These are phyloP conservation scores for Fraxinus xanthoxyloides DNA, from an alignment of 305 asterid species.

Conservation along the genomic window DNA sequence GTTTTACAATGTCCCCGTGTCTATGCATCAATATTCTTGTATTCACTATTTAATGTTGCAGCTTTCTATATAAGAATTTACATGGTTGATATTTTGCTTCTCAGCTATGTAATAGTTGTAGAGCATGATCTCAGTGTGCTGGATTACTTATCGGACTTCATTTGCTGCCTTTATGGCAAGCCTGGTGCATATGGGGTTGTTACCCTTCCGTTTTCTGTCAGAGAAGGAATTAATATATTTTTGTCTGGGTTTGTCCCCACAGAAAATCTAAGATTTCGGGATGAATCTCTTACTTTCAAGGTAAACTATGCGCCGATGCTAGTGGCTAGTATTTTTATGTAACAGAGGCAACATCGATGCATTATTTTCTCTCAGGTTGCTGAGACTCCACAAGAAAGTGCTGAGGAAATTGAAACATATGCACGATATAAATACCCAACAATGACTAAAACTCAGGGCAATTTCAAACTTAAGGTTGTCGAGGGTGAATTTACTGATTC, in stretches of 20 bases:
- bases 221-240: slow-evolving; percentile 98
- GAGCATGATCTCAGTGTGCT: slow-evolving; percentile 98
- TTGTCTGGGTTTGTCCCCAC: slow-evolving; percentile 98
- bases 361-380: slow-evolving; percentile 57
- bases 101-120: slow-evolving; percentile 92
- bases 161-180: slow-evolving; percentile 96
- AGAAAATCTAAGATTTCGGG: slow-evolving; percentile 89
- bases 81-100: slow-evolving; percentile 19
- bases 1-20: slow-evolving; percentile 27
- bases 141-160: slow-evolving; percentile 93
- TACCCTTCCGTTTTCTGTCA: slow-evolving; percentile 93
- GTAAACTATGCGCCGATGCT: slow-evolving; percentile 33
- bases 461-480: slow-evolving; percentile 79
- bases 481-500: slow-evolving; percentile 99
- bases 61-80: slow-evolving; percentile 8
- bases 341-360: slow-evolving; percentile 7
- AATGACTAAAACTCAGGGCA: slow-evolving; percentile 87
- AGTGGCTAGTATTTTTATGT: neutral
- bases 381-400: slow-evolving; percentile 87
- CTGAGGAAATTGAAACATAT: slow-evolving; percentile 84
- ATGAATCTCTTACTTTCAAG: slow-evolving; percentile 91
- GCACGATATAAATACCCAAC: slow-evolving; percentile 88
- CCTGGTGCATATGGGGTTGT: slow-evolving; percentile 99
- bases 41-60: neutral
- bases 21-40: neutral